These are phyloP conservation scores for Limnanthes douglasii DNA, from an alignment of 345 rosid genomes.

Conservation along the genomic window DNA sequence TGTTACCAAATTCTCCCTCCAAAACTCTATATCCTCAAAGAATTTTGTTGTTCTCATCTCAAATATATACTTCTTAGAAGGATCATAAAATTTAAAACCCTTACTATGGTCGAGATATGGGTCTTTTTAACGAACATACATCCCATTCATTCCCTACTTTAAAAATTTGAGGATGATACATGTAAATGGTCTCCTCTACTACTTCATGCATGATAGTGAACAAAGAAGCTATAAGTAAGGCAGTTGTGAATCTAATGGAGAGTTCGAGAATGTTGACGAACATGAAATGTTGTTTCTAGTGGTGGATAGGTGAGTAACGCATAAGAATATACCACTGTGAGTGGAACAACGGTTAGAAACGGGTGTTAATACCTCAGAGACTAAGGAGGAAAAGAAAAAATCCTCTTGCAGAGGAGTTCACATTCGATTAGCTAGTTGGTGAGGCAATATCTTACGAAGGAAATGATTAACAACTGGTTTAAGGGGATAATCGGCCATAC, in stretches of 20 bases:
- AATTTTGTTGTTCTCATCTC: no score
- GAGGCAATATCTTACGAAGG: conserved; percentile 6
- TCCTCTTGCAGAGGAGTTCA: not conserved
- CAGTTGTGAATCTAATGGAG: not conserved
- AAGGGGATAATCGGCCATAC: not conserved
- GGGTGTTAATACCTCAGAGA: not conserved
- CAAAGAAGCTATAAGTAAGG: not conserved
- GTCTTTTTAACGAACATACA: no score
- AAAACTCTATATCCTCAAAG: no score
- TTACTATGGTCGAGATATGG: no score
- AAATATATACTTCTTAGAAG: no score
- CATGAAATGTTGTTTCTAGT: not conserved
- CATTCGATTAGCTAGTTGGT: conserved; percentile 6
- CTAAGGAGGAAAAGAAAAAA: not conserved
- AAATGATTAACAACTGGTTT: not conserved
- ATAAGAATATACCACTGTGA: not conserved
- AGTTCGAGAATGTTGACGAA: not conserved
- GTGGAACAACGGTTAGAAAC: not conserved
- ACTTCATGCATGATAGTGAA: no score
- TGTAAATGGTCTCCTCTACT: no score
- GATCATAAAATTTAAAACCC: no score
- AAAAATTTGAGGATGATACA: no score
- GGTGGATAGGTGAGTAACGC: not conserved
- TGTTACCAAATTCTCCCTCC: no score
- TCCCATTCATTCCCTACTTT: no score